Conservation (phyloP, 1,284 basidiomycete genomes). For the Clitocybe nebularis region DNA sequence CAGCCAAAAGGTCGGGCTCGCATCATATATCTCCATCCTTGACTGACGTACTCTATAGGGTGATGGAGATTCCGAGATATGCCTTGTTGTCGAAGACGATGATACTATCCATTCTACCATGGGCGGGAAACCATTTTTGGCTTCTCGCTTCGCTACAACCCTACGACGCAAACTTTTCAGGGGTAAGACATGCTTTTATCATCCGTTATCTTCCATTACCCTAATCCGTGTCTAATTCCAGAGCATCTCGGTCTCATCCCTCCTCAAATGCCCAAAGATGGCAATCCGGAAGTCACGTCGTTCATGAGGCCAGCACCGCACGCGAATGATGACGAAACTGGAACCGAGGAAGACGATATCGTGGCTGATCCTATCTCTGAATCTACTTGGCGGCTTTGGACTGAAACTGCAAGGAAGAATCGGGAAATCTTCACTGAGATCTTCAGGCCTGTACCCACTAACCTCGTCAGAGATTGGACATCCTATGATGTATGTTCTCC, state of each 20-base stretch:
- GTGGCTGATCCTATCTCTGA: conserved; percentile 82
- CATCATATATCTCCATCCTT: background rate
- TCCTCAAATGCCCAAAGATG: conserved; percentile 47
- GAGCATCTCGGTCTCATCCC: conserved; percentile 84
- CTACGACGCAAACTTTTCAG: conserved; percentile 75
- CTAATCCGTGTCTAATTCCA: conserved; percentile 24
- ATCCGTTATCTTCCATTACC: conserved; percentile 1
- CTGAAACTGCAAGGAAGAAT: conserved; percentile 73
- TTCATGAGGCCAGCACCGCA: conserved; percentile 81
- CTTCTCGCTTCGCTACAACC: conserved; percentile 70
- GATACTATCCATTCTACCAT: conserved; percentile 77
- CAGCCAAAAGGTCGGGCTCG: conserved; percentile 57
- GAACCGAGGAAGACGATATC: conserved; percentile 51
- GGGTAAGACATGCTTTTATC: conserved; percentile 38
- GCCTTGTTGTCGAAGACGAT: conserved; percentile 83
- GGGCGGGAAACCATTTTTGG: conserved; percentile 72
- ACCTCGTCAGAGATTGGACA: conserved; percentile 74
- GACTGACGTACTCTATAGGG: conserved; percentile 44
- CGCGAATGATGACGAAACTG: conserved; percentile 65
- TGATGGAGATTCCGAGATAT: conserved; percentile 92
- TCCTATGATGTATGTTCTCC: conserved; percentile 64
- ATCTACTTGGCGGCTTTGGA: conserved; percentile 60
- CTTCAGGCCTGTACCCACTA: conserved; percentile 80
- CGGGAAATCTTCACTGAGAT: conserved; percentile 79
- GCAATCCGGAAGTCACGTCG: conserved; percentile 40